Evolutionary conservation across 495 filamentous ascomycete species (phyloP), one percentile per base, ranked within the genome.

Genomic region (Geopyxis carbonaria): DNA sequence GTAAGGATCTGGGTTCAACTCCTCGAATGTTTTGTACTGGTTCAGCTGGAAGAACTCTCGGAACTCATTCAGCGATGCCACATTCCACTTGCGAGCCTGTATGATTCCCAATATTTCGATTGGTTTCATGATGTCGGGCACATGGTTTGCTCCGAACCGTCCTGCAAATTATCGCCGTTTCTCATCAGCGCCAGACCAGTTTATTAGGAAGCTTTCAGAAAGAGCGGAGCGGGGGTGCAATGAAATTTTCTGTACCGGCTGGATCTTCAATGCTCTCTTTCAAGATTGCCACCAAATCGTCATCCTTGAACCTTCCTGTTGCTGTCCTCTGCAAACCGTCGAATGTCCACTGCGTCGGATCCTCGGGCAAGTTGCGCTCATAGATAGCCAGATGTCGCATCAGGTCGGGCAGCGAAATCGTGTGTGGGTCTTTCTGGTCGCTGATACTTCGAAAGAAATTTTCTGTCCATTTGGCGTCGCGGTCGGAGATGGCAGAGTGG

Each of bases 401-500:
- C 30, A 76, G 67, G 43, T 72, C 62, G 0, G 55, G 62, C 21
- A 65, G 51, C 18, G 61, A 60, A 11, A 78, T 55, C 22, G 73
- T 61, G 19, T 64, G 57, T 1, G 68, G 63, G 16, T 73, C 57
- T 38, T 59, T 59, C 15, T 65, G 66, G 45, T 40, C 28, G 13
- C 72, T 68, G 6, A 66, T 53, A 7, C 62, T 57, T 13, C 64
- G 56, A 47, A 69, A 76, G 15, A 78, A 53, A 7, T 68, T 50
- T 45, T 73, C 61, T 13, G 72, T 78, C 73, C 75, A 80, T 48
- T 68, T 63, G 48, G 75, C 75, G 46, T 81, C 76, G 4, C 63
- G 61, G 24, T 68, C 58, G 29, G 72, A 73, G 21, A 77, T 64
- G 16, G 68, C 61, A 10, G 75, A 73, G 57, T 81, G 76, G 70